Evolutionary conservation across 2,329 filamentous ascomycete genomes (phyloP), one percentile per base, ranked within the genome.

Genomic region (Aspergillus unguis): DNA sequence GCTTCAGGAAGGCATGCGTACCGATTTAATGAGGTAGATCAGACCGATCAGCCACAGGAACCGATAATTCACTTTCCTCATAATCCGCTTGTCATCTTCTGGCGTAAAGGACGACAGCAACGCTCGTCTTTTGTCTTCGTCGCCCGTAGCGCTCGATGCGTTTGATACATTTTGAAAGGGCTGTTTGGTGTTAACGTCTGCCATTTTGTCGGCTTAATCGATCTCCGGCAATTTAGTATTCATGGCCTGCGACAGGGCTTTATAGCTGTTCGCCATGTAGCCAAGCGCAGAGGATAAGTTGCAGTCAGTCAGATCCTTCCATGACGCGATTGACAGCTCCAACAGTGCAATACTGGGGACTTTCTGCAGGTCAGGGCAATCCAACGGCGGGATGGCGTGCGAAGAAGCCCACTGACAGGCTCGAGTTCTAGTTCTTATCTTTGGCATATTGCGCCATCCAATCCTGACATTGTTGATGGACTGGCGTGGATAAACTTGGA

Each of bases 11-110:
- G 5, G 33, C 9, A 4, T 29, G 23, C 35, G 4, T 38, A 55
- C 53, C 11, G 44, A 52, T 40, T 56, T 56, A 38, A 56, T 54
- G 8, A 56, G 33, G 23, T 56, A 56, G 37, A 55, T 57, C 31
- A 54, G 44, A 8, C 55, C 48, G 4, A 54, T 57, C 23, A 57
- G 7, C 8, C 47, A 38, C 5, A 55, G 37, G 8, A 57, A 57
- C 10, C 55, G 48, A 26, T 33, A 27, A 27, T 57, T 53, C 9
- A 57, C 52, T 37, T 57, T 57, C 8, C 37, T 28, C 10, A 53
- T 53, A 43, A 52, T 44, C 17, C 27, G 25, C 33, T 45, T 52
- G 25, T 57, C 55, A 10, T 57, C 55, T 3, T 55, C 55, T 1
- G 55, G 45, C 2, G 55, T 54, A 9, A 57, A 57, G 4, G 52